Base-by-base conservation (phyloP, 257 asterid genomes). In the Galeopsis tetrahit region DNA sequence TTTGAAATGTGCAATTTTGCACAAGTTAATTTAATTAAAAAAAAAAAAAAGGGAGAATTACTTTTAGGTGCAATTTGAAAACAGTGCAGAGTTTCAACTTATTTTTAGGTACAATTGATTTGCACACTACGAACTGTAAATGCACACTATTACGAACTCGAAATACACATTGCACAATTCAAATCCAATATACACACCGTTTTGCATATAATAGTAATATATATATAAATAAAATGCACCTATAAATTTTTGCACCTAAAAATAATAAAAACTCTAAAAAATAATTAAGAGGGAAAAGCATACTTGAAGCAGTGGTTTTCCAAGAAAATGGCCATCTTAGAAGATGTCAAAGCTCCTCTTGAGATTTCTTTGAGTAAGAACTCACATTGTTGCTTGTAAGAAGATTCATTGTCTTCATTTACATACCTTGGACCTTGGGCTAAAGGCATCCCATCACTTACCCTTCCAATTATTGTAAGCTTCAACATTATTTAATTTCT, bases 401-500 rank as follows among this genome's bases (percentile, higher is more conserved):
- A 57, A 74, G 85, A 69, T 13, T 34, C n/a, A 4, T 58, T 32
- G 34, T 78, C 85, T 73, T 84, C 80, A 69, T 80, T 61, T 51
- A 70, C 74, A 55, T 75, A 83, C 42, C 82, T 81, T 40, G 85
- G 81, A 69, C 81, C 74, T 79, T 83, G 85, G 13, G 90, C 90
- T 71, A 88, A 77, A 32, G 87, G 86, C 77, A 86, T 35, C 62
- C 92, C 92, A 85, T 86, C 89, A 42, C 84, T 81, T 7, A 86
- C 80, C 84, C 88, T 77, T 21, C 89, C 92, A 14, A 86, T 76
- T 61, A 86, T 71, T 42, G 92, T 86, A 7, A 84, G 71, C 85
- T 81, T 84, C 78, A 86, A 70, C 90, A 86, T 85, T 39, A 48
- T 10, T 62, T 34, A n/a, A 6, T 35, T 21, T 4, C 2, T 13